Conservation (phyloP, 1,284 basidiomycete genomes). For the Filobasidium uniguttulatum region DNA sequence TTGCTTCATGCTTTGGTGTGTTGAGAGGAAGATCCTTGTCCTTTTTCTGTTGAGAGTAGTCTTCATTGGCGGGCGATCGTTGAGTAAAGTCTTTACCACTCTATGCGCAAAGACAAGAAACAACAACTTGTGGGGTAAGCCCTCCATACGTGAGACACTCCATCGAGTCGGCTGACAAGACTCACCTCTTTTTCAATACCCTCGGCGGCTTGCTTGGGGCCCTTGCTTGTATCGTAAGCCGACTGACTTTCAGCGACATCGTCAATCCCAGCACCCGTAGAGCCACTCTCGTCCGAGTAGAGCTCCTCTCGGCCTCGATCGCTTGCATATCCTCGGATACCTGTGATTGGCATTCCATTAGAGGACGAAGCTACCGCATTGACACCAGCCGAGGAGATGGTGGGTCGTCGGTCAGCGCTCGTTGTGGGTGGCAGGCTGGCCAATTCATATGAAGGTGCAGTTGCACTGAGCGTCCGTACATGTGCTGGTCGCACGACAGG, state of each 20-base stretch:
- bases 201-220: slow-evolving; percentile 20
- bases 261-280: slow-evolving; percentile 28
- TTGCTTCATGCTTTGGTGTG: too few relatives aligned
- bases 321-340: too few relatives aligned
- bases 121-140: not conserved
- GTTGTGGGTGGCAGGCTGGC: too few relatives aligned
- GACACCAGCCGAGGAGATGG: too few relatives aligned
- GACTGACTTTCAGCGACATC: slow-evolving; percentile 32
- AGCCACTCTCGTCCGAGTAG: slow-evolving; percentile 29
- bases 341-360: too few relatives aligned
- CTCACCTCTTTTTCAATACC: slow-evolving; percentile 9
- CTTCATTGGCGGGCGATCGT: slow-evolving; percentile 21
- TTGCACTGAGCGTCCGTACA: too few relatives aligned
- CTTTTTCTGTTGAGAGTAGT: slow-evolving; percentile 6
- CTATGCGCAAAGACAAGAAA: slow-evolving; percentile 13
- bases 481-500: too few relatives aligned
- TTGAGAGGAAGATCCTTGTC: too few relatives aligned
- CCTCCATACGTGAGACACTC: not conserved
- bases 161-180: not conserved
- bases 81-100: slow-evolving; percentile 29
- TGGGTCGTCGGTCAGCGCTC: too few relatives aligned
- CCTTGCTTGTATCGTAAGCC: slow-evolving; percentile 26
- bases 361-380: too few relatives aligned
- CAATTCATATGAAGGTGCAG: too few relatives aligned
- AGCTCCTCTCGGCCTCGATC: slow-evolving; percentile 31